These are phyloP conservation scores for Excoecaria agallocha DNA, from an alignment of 345 rosid genomes.

Conservation along the genomic window DNA sequence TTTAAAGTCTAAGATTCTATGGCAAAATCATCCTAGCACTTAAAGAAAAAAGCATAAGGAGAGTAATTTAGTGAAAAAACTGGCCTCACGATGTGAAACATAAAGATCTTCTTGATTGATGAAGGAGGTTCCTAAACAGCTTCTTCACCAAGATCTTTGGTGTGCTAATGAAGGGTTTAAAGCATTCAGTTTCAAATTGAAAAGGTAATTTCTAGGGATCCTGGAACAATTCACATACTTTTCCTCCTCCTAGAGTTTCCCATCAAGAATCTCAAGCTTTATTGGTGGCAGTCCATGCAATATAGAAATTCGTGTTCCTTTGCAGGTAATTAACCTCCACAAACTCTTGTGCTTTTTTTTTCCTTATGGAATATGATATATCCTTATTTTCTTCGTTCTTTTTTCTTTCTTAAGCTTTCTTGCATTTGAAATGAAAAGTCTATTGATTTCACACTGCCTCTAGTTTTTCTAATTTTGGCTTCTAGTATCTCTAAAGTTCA, in stretches of 20 bases:
- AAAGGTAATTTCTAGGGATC: conserved; percentile 47
- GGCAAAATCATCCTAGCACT: conserved; percentile 97
- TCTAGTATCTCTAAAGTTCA: background rate
- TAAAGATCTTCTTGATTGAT: conserved; percentile 83
- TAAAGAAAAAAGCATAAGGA: conserved; percentile 89
- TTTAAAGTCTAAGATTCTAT: too few species aligned
- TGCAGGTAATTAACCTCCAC: conserved; percentile 60
- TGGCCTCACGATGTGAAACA: conserved; percentile 98
- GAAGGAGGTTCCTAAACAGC: conserved; percentile 87
- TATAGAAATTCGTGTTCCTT: conserved; percentile 61
- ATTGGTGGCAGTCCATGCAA: background rate
- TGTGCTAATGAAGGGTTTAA: conserved; percentile 95
- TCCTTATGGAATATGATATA: background rate
- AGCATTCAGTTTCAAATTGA: conserved; percentile 77
- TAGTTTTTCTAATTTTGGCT: background rate
- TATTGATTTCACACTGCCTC: conserved; percentile 1
- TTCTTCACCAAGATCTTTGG: conserved; percentile 90
- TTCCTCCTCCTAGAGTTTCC: conserved; percentile 4
- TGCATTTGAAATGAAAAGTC: conserved; percentile 9
- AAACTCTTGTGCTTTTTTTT: conserved; percentile 1
- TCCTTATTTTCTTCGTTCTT: background rate
- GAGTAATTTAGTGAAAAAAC: conserved; percentile 89
- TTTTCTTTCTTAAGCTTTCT: background rate
- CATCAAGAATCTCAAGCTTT: background rate
- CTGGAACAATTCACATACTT: background rate